Percentiles rank a stretch among this genome's conserved stretches.
These are phyloP conservation scores for Bombardia bombarda DNA, from an alignment of 495 filamentous ascomycete genomes.

Conservation along the genomic window DNA sequence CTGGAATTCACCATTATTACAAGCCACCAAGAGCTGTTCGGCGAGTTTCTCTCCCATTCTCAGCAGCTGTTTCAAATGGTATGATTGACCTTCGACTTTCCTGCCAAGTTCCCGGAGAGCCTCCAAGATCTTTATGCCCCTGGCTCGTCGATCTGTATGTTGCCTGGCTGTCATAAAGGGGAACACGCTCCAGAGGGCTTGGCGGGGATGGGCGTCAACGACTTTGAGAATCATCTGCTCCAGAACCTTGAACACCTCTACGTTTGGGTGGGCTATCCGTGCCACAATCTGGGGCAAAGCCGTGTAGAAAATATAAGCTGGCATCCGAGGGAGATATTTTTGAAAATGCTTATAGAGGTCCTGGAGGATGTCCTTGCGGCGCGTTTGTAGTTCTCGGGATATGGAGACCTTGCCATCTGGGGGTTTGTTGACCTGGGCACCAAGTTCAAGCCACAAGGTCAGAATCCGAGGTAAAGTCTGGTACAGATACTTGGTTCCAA, in stretches of 20 bases:
- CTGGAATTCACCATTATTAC: constrained; percentile 63
- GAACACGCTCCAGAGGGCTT: constrained; percentile 88
- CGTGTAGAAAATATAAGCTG: constrained; percentile 86
- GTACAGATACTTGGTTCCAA: constrained; percentile 89
- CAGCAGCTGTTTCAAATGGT: constrained; percentile 62
- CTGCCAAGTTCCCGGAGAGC: constrained; percentile 26
- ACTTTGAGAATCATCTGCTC: constrained; percentile 74
- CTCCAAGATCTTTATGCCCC: constrained; percentile 45
- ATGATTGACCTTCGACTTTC: constrained; percentile 25
- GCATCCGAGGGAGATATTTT: constrained; percentile 66
- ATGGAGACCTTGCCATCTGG: constrained; percentile 58
- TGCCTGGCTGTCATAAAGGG: constrained; percentile 56
- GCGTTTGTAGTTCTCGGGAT: constrained; percentile 49
- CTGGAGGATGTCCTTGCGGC: constrained; percentile 57
- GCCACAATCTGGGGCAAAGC: constrained; percentile 88
- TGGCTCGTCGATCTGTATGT: constrained; percentile 41
- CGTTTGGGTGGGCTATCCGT: constrained; percentile 79
- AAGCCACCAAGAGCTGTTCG: constrained; percentile 73
- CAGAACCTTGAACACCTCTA: constrained; percentile 64
- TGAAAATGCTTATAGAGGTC: constrained; percentile 61
- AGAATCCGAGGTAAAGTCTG: constrained; percentile 84
- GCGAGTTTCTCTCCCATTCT: constrained; percentile 73
- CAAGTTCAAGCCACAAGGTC: constrained; percentile 91
- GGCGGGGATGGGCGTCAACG: constrained; percentile 70
- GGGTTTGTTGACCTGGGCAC: constrained; percentile 59